Evolutionary conservation across 768 basidiomycete genomes (phyloP), one percentile per base, ranked within the genome.

Genomic region (Fistulinella prunicolor): DNA sequence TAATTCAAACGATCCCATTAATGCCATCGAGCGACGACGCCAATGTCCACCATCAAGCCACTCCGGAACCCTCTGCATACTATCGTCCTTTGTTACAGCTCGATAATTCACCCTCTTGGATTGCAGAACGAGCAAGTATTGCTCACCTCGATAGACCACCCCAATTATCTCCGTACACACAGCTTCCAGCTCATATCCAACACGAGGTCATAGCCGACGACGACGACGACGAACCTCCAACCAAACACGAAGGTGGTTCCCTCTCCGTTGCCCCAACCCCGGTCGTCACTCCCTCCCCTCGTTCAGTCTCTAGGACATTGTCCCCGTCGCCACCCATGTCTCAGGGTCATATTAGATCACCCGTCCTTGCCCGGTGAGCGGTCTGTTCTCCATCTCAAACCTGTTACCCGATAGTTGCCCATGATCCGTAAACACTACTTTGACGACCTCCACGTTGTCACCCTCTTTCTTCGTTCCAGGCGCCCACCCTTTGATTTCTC

Each of bases 11-110:
- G 22, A 43, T 44, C 46, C 42, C 55, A 55, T 68, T 66, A 67
- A 66, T 66, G 65, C 54, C 53, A 62, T 56, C 66, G 42, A 56
- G 39, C 58, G 46, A 57, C 35, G 53, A 54, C 44, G 9, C 54
- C 47, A 54, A 66, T 66, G 64, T 45, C 30, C 45, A 48, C 5
- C 49, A 19, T 46, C 64, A 60, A 51, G 36, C 55, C 36, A 35
- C 55, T 42, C 52, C 46, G 26, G 55, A 68, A 23, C 22, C 51
- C 14, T 44, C 48, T 53, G 22, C 50, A 42, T 51, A 60, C 43
- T 63, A 55, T 40, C 58, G 65, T 14, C 66, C 62, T 47, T 53
- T 66, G 47, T 45, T 66, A 64, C 64, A 60, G n/a, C 58, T 65
- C 12, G 60, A 67, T 64, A 56, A 66, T 54, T 62, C 65, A 17